These are phyloP conservation scores for Amaranthus hypochondriacus DNA, from an alignment of 148 eudicot species.

Conservation along the genomic window DNA sequence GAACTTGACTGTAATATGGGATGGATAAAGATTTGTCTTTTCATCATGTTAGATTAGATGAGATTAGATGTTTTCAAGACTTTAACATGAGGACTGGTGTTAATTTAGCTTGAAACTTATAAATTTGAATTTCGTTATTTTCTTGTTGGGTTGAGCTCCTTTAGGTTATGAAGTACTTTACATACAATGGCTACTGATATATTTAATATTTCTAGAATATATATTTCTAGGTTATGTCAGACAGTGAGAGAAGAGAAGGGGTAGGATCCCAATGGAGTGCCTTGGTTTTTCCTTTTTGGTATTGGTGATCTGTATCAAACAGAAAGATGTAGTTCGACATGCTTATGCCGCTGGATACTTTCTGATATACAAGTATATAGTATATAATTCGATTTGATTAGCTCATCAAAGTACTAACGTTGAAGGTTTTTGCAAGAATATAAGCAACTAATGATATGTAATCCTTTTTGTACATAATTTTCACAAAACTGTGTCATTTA, in stretches of 20 bases:
- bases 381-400: neutral
- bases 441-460: slow-evolving; percentile 1
- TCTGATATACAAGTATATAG: neutral
- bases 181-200: neutral
- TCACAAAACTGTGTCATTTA: slow-evolving; percentile 9
- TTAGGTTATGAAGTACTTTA: neutral
- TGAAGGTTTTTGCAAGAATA: neutral
- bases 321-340: neutral
- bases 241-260: neutral
- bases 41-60: neutral
- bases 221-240: neutral
- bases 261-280: neutral
- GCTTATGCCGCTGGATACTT: neutral
- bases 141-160: neutral
- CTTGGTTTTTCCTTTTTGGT: neutral
- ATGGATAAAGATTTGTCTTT: too few relatives aligned
- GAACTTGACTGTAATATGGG: too few relatives aligned
- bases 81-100: too few relatives aligned
- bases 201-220: neutral
- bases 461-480: neutral
- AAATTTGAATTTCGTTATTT: neutral
- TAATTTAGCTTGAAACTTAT: neutral
- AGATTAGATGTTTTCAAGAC: too few relatives aligned
- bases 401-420: neutral
- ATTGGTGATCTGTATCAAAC: neutral